Evolutionary conservation across 2,329 filamentous ascomycete species (phyloP).

Genomic region (Neofusicoccum sp.): DNA sequence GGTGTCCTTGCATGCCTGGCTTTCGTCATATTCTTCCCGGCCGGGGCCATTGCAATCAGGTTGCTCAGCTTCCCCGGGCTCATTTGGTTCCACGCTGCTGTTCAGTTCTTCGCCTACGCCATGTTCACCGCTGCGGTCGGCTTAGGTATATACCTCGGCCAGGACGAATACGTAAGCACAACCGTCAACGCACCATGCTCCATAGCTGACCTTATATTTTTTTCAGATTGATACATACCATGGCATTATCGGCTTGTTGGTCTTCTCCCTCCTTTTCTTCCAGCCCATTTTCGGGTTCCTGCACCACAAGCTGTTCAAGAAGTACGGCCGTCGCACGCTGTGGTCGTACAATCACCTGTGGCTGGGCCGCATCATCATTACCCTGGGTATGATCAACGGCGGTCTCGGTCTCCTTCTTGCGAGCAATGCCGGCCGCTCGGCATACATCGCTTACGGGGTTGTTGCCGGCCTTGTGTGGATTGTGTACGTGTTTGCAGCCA

Average conservation of each 20-base stretch:
- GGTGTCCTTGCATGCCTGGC: slow-evolving; percentile 47
- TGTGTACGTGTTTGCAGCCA: slow-evolving; percentile 32
- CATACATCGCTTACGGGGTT: slow-evolving; percentile 34
- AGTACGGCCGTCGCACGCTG: slow-evolving; percentile 44
- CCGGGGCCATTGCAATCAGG: slow-evolving; percentile 48
- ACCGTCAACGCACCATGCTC: background rate
- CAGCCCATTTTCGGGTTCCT: slow-evolving; percentile 54
- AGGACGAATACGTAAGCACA: slow-evolving; percentile 35
- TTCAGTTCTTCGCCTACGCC: slow-evolving; percentile 54
- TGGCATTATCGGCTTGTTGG: slow-evolving; percentile 54
- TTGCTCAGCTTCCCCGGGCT: slow-evolving; percentile 46
- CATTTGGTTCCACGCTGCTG: slow-evolving; percentile 47
- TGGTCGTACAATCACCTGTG: slow-evolving; percentile 56
- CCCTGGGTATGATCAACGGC: slow-evolving; percentile 57
- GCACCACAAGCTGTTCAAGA: slow-evolving; percentile 54
- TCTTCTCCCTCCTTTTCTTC: slow-evolving; percentile 53
- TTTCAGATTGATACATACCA: slow-evolving; percentile 46
- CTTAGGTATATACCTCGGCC: slow-evolving; percentile 54
- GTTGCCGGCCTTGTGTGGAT: slow-evolving; percentile 40
- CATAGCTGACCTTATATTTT: slow-evolving; percentile 21
- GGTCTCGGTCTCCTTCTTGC: slow-evolving; percentile 54
- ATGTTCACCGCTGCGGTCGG: slow-evolving; percentile 54
- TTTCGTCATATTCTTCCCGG: slow-evolving; percentile 50
- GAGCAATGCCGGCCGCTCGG: slow-evolving; percentile 28
- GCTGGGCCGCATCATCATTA: slow-evolving; percentile 53